Percentiles rank a stretch among this genome's conserved stretches.
These are phyloP conservation scores for Ulmus americana DNA, from an alignment of 331 rosid species.

Conservation along the genomic window DNA sequence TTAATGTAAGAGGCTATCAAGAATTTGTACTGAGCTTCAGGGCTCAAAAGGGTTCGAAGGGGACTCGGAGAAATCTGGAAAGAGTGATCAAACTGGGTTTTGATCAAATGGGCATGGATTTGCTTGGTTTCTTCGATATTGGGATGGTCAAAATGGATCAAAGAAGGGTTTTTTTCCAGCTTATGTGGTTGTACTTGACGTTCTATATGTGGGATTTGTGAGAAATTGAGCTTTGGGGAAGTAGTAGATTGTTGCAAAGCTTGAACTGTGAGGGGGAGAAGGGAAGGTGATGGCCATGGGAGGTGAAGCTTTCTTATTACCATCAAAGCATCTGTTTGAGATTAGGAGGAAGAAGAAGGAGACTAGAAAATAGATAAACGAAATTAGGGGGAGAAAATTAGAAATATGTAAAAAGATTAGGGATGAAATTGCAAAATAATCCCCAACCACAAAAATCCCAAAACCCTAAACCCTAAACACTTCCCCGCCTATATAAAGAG, in stretches of 20 bases:
- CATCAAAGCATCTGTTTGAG: constrained; percentile 20
- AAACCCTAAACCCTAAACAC: constrained; percentile 44
- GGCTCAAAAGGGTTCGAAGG: constrained; percentile 33
- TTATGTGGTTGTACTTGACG: background rate
- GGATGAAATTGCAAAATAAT: constrained; percentile 20
- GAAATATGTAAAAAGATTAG: background rate
- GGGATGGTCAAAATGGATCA: constrained; percentile 18
- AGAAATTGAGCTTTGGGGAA: constrained; percentile 27
- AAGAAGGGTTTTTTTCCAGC: constrained; percentile 1
- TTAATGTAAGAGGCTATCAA: constrained; percentile 51
- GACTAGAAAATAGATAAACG: background rate
- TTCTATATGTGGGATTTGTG: constrained; percentile 20
- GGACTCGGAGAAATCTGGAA: constrained; percentile 23
- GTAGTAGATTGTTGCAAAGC: constrained; percentile 13
- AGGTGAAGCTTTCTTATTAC: constrained; percentile 24
- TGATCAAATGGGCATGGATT: constrained; percentile 55
- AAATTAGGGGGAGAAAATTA: background rate
- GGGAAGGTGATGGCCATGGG: constrained; percentile 12
- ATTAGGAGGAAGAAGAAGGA: background rate
- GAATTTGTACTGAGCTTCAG: constrained; percentile 45
- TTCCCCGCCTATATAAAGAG: constrained; percentile 19
- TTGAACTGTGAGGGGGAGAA: constrained; percentile 29
- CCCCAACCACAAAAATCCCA: constrained; percentile 5
- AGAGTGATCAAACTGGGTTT: constrained; percentile 34
- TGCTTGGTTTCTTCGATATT: constrained; percentile 44